phyloP scores from a whole-genome alignment of 1,139 yeast species.

The Hansenula lynferdii region DNA sequence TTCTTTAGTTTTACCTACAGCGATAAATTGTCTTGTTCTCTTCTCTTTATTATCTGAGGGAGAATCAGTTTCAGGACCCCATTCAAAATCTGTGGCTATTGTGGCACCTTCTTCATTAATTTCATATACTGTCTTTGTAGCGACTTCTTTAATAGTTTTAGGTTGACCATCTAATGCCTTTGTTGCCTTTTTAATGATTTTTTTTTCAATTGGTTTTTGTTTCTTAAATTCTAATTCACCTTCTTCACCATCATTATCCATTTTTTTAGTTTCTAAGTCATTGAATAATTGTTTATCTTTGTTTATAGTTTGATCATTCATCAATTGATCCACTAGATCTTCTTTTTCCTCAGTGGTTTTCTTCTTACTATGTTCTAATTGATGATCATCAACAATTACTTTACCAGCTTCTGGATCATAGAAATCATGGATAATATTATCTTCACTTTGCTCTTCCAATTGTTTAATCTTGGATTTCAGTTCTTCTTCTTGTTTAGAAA shows the following conservation, averaged over 20 bases:
- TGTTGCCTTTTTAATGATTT: slow-evolving; percentile 5
- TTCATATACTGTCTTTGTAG: slow-evolving; percentile 20
- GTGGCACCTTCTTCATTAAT: slow-evolving; percentile 23
- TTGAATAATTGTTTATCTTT: slow-evolving; percentile 25
- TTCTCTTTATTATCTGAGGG: neutral
- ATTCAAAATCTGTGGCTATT: slow-evolving; percentile 18
- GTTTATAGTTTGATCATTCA: slow-evolving; percentile 11
- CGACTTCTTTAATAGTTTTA: slow-evolving; percentile 1
- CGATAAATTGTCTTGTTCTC: neutral
- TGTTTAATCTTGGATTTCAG: slow-evolving; percentile 2
- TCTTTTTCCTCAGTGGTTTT: slow-evolving; percentile 3
- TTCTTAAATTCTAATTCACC: slow-evolving; percentile 22
- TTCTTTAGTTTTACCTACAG: neutral
- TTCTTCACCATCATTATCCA: slow-evolving; percentile 19
- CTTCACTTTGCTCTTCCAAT: slow-evolving; percentile 3
- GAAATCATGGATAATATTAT: slow-evolving; percentile 10
- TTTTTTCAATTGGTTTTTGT: slow-evolving; percentile 18
- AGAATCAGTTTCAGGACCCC: neutral
- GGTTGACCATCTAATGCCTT: slow-evolving; percentile 1
- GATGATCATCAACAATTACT: slow-evolving; percentile 12
- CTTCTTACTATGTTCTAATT: neutral
- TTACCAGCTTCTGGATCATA: slow-evolving; percentile 18
- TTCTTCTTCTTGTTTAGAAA: neutral
- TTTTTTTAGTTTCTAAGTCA: slow-evolving; percentile 18
- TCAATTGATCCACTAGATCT: slow-evolving; percentile 1